Evolutionary conservation across 306 rosid genomes (phyloP), one percentile per base, ranked within the genome.

Genomic region (Prunus mongolica): DNA sequence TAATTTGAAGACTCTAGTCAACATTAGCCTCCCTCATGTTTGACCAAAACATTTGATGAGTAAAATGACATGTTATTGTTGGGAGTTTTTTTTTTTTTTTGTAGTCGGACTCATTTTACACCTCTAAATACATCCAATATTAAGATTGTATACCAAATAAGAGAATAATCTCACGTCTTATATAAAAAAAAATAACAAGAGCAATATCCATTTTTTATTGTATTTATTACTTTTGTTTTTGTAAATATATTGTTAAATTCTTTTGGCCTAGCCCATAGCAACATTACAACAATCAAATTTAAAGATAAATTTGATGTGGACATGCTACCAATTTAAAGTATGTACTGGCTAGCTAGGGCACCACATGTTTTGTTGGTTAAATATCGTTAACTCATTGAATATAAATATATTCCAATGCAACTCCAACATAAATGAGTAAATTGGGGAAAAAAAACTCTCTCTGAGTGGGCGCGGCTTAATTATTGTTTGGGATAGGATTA

Each of bases 1-100:
- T 13, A 83, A 81, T 83, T 57, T 83, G 56, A 80, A 55, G 38
- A 38, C 79, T 30, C 77, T 83, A 0, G 81, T 74, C 65, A 72
- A 75, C 56, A 20, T 71, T 20, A 56, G 70, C 54, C 49, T 15
- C 52, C 15, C 19, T 45, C 38, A 3, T 18, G 44, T 62, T 28
- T 62, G 67, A 62, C 18, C 45, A 27, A 4, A 25, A 15, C 27
- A 6, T 47, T 65, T 12, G 71, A 67, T 52, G 30, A 54, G 65
- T 41, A 46, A 46, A 12, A 22, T 12, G 27, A 1, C 12, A 60
- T 12, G 18, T 12, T 25, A 25, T 4, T 60, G 2, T 60, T 12
- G 19, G 25, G 34, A 60, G 24, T 1, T 24, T 60, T 24, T 60
- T 24, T 58, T 24, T 60, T 12, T 60, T 58, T 58, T 5, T 6